Evolutionary conservation across 2,329 filamentous ascomycete species (phyloP).

Genomic region (Lachnellula cervina): DNA sequence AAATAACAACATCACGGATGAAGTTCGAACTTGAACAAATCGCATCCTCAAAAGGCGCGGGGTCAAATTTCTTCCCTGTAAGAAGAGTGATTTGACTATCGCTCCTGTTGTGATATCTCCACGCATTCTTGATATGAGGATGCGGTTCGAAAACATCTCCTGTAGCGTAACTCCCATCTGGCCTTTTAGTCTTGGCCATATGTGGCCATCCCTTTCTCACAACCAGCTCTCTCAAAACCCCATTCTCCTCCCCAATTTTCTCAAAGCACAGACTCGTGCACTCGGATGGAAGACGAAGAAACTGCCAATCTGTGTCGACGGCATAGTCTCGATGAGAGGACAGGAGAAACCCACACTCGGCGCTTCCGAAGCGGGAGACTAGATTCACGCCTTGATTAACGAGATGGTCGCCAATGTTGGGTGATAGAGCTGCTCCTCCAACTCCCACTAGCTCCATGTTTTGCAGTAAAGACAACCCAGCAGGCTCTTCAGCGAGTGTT

Average conservation of each 20-base stretch:
- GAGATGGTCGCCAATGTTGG: slow-evolving; percentile 48
- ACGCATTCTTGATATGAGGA: slow-evolving; percentile 45
- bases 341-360: slow-evolving; percentile 62
- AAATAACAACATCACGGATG: slow-evolving; percentile 53
- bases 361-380: slow-evolving; percentile 59
- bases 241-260: slow-evolving; percentile 34
- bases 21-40: slow-evolving; percentile 41
- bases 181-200: slow-evolving; percentile 51
- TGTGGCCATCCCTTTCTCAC: slow-evolving; percentile 54
- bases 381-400: slow-evolving; percentile 49
- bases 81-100: slow-evolving; percentile 58
- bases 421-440: slow-evolving; percentile 55
- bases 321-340: slow-evolving; percentile 54
- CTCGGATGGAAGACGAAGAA: slow-evolving; percentile 41
- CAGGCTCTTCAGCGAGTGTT: slow-evolving; percentile 42
- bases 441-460: slow-evolving; percentile 58
- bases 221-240: slow-evolving; percentile 47
- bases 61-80: slow-evolving; percentile 67
- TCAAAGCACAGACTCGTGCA: slow-evolving; percentile 41
- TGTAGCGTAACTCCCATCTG: slow-evolving; percentile 58
- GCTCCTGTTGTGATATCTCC: slow-evolving; percentile 57
- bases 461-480: slow-evolving; percentile 40
- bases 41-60: slow-evolving; percentile 53
- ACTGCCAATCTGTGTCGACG: slow-evolving; percentile 56
- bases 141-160: slow-evolving; percentile 58